phyloP scores from a whole-genome alignment of 208 protist species.

The Acanthamoeba culbertsoni region DNA sequence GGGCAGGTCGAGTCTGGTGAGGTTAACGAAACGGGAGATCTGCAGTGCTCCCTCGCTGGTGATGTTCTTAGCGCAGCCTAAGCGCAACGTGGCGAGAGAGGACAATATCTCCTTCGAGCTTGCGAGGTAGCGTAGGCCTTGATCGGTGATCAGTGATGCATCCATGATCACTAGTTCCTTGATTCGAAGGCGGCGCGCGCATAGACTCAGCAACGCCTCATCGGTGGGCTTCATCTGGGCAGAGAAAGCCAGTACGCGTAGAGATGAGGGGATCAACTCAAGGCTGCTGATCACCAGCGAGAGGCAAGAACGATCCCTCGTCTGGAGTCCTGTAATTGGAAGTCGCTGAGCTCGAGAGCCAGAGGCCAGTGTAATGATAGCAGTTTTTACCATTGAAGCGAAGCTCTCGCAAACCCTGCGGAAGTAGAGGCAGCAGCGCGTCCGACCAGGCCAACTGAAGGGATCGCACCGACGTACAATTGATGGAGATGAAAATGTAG shows the following conservation, averaged over 20 bases:
- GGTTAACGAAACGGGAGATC: background rate
- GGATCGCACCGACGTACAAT: background rate
- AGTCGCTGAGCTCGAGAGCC: too few relatives aligned
- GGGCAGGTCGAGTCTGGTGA: background rate
- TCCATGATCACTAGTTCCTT: background rate
- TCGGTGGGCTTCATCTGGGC: background rate
- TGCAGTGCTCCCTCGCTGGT: background rate
- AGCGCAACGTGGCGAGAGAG: background rate
- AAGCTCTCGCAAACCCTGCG: background rate
- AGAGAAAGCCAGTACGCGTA: background rate
- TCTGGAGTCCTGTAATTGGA: background rate
- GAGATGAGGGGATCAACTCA: background rate
- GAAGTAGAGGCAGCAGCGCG: background rate
- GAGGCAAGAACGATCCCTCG: background rate
- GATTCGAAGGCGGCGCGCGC: background rate
- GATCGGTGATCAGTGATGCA: background rate
- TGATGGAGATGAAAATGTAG: background rate
- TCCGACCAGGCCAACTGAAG: background rate
- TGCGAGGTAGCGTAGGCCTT: background rate
- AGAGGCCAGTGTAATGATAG: too few relatives aligned
- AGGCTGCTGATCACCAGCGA: background rate
- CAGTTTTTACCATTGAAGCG: background rate
- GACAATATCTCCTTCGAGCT: background rate
- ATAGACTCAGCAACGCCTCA: background rate
- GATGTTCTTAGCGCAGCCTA: background rate